A percentile compares a stretch with the other conserved stretches of the same genome.
phyloP scores from a whole-genome alignment of 768 basidiomycete genomes.

The Mycena pura region DNA sequence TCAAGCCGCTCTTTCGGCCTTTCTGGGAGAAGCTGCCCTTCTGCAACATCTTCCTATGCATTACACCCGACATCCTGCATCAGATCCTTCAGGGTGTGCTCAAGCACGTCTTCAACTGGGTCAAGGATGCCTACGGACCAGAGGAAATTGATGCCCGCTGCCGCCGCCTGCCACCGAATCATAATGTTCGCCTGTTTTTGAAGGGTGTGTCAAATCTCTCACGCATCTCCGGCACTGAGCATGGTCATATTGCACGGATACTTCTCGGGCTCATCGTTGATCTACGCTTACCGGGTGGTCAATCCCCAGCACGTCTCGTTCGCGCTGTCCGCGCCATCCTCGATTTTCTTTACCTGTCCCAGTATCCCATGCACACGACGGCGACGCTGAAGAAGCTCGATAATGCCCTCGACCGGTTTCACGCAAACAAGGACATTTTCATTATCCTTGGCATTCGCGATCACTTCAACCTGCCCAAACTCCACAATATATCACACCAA shows the following conservation, averaged over 20 bases:
- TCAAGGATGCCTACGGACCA: constrained; percentile 21
- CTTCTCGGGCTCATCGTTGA: constrained; percentile 10
- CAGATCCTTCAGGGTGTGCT: constrained; percentile 43
- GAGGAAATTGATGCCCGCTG: constrained; percentile 37
- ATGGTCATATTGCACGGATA: constrained; percentile 5
- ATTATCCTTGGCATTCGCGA: constrained; percentile 30
- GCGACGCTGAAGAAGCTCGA: background rate
- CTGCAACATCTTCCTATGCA: constrained; percentile 30
- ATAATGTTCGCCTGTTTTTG: constrained; percentile 29
- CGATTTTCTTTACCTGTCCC: constrained; percentile 9
- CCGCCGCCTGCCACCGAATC: constrained; percentile 34
- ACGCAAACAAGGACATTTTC: constrained; percentile 11
- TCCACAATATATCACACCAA: constrained; percentile 41
- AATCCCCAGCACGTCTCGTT: background rate
- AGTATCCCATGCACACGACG: constrained; percentile 3
- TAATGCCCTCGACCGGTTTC: background rate
- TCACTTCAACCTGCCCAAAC: constrained; percentile 46
- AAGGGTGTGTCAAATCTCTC: constrained; percentile 5
- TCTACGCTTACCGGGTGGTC: background rate
- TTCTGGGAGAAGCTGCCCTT: constrained; percentile 39
- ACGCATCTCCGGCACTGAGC: constrained; percentile 10
- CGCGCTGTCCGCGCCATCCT: constrained; percentile 3
- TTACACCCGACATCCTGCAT: constrained; percentile 43
- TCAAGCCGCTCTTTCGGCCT: constrained; percentile 25
- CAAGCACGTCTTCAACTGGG: constrained; percentile 36